Percentiles rank a stretch among this genome's conserved stretches.
phyloP scores from a whole-genome alignment of 306 rosid genomes.

The Trifolium dubium region DNA sequence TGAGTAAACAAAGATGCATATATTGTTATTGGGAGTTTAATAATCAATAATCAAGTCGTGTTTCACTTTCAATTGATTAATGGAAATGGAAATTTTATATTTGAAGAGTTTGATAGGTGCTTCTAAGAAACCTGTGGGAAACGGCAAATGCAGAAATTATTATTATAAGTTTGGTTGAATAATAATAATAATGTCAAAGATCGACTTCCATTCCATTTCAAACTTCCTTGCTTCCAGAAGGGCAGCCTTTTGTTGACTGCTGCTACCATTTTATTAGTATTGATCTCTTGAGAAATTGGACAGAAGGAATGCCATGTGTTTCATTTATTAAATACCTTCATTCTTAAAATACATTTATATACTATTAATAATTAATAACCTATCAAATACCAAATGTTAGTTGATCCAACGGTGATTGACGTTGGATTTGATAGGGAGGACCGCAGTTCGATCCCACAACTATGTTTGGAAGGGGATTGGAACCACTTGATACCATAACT shows the following conservation, averaged over 20 bases:
- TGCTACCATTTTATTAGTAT: neutral
- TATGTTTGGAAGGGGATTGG: no score
- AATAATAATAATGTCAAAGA: no score
- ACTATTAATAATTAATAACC: no score
- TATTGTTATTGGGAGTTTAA: no score
- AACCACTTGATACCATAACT: no score
- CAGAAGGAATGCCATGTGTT: neutral
- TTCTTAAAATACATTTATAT: no score
- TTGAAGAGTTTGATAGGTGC: neutral
- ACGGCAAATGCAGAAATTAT: neutral
- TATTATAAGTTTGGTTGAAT: neutral
- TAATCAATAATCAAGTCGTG: neutral
- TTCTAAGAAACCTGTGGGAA: slow-evolving; percentile 16
- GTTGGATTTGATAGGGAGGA: no score
- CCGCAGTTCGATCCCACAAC: no score
- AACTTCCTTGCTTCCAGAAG: slow-evolving; percentile 41
- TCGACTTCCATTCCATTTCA: neutral
- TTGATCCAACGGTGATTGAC: no score
- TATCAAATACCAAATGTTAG: no score
- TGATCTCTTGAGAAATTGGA: neutral
- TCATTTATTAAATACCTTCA: neutral
- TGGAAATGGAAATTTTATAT: neutral
- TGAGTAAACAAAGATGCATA: no score
- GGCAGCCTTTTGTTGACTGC: slow-evolving; percentile 26
- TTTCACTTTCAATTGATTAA: slow-evolving; percentile 5